These are phyloP conservation scores for Orbilia brochopaga DNA, from an alignment of 2,329 filamentous ascomycete genomes.

Conservation along the genomic window DNA sequence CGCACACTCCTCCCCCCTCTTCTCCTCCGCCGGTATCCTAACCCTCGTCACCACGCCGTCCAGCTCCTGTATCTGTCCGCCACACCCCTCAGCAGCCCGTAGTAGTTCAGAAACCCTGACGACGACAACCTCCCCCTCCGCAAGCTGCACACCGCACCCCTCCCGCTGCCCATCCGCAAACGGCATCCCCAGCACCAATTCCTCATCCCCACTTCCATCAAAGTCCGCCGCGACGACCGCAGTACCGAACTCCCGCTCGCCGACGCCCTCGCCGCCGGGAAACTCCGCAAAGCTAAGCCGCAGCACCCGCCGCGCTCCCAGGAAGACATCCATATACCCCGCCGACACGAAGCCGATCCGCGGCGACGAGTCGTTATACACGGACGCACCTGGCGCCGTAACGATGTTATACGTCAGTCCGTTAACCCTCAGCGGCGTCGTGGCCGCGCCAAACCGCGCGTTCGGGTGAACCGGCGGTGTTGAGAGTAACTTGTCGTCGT, in stretches of 20 bases:
- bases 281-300: conserved; percentile 33
- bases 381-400: conserved; percentile 28
- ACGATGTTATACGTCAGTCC: conserved; percentile 30
- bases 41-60: conserved; percentile 21
- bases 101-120: conserved; percentile 26
- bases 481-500: neutral
- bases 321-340: conserved; percentile 37
- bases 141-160: conserved; percentile 49
- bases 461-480: conserved; percentile 27
- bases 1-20: conserved; percentile 19
- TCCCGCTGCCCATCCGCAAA: conserved; percentile 21
- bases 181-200: conserved; percentile 40
- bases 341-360: conserved; percentile 37
- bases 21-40: conserved; percentile 5
- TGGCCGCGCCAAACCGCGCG: conserved; percentile 38
- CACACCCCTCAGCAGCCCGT: conserved; percentile 7
- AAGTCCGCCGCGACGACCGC: conserved; percentile 51
- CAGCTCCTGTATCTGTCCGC: conserved; percentile 24
- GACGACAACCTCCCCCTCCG: conserved; percentile 52
- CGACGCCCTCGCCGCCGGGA: conserved; percentile 25
- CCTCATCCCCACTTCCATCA: conserved; percentile 45
- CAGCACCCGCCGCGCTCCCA: conserved; percentile 26
- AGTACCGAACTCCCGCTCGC: conserved; percentile 52
- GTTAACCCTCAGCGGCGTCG: conserved; percentile 27
- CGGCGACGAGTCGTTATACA: conserved; percentile 33